phyloP scores from a whole-genome alignment of 768 basidiomycete genomes.

The Panus rudis region DNA sequence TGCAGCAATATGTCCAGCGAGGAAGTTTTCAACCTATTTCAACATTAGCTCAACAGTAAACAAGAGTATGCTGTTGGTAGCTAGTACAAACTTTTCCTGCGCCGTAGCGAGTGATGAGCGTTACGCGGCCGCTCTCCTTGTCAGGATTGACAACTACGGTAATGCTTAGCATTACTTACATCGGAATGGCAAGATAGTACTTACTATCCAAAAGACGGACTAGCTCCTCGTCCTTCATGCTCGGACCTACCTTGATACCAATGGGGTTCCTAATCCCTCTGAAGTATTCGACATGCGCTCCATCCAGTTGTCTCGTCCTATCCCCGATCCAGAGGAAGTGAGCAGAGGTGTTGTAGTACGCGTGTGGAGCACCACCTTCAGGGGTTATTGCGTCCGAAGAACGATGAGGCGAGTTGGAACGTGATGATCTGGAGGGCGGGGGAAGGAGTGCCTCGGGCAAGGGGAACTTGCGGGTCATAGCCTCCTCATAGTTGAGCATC shows the following conservation, averaged over 20 bases:
- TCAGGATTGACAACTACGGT: slow-evolving; percentile 78
- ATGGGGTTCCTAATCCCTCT: slow-evolving; percentile 89
- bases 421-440: too few species aligned
- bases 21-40: slow-evolving; percentile 61
- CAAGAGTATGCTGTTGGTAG: not conserved
- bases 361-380: slow-evolving; percentile 15
- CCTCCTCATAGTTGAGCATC: slow-evolving; percentile 88
- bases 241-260: slow-evolving; percentile 94
- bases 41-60: not conserved
- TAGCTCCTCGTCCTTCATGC: slow-evolving; percentile 74
- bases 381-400: slow-evolving; percentile 1
- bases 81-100: slow-evolving; percentile 58
- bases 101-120: slow-evolving; percentile 91
- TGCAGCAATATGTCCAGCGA: slow-evolving; percentile 74
- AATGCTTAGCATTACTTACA: not conserved
- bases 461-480: slow-evolving; percentile 71
- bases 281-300: slow-evolving; percentile 96
- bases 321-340: slow-evolving; percentile 99
- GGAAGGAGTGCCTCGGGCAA: slow-evolving; percentile 21
- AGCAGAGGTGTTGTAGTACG: slow-evolving; percentile 84
- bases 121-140: slow-evolving; percentile 75
- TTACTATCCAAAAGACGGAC: slow-evolving; percentile 67
- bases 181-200: slow-evolving; percentile 17
- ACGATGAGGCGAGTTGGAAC: slow-evolving; percentile 12
- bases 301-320: slow-evolving; percentile 83